A percentile compares a stretch with the other conserved stretches of the same genome.
phyloP scores from a whole-genome alignment of 1,284 basidiomycete genomes.

The Veloporphyrellus conicus region DNA sequence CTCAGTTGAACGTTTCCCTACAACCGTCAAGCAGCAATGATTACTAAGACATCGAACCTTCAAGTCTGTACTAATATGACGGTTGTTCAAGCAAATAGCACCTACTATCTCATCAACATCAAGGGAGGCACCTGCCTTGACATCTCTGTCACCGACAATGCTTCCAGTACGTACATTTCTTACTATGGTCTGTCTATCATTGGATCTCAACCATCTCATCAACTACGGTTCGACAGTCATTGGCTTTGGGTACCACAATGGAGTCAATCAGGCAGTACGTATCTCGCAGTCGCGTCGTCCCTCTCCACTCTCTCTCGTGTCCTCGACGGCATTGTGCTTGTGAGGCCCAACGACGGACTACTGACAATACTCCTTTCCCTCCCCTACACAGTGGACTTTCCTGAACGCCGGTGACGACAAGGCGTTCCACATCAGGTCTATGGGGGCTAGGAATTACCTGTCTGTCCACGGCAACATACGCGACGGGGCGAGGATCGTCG shows the following conservation, averaged over 20 bases:
- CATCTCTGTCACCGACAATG: conserved; percentile 49
- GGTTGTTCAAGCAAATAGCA: conserved; percentile 17
- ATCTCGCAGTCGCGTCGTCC: background rate
- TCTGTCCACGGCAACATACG: conserved; percentile 29
- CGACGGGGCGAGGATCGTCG: conserved; percentile 32
- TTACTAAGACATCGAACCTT: too few species aligned
- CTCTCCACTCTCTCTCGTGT: background rate
- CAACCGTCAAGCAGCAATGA: too few species aligned
- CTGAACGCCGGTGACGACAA: conserved; percentile 30
- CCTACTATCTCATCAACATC: conserved; percentile 49
- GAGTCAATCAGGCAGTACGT: conserved; percentile 47
- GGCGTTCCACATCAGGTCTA: conserved; percentile 42
- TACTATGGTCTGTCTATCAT: background rate
- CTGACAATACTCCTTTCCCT: background rate
- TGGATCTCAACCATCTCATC: background rate
- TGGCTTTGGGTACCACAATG: conserved; percentile 43
- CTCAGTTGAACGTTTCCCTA: too few species aligned
- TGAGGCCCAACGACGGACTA: too few species aligned
- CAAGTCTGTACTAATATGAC: conserved; percentile 12
- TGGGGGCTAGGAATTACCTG: conserved; percentile 40
- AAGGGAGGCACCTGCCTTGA: conserved; percentile 50
- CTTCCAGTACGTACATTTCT: conserved; percentile 39
- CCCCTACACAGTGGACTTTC: conserved; percentile 45
- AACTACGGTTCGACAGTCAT: conserved; percentile 38
- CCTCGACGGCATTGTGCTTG: too few species aligned